These are phyloP conservation scores for Atalantia buxifolia DNA, from an alignment of 345 rosid species.

Conservation along the genomic window DNA sequence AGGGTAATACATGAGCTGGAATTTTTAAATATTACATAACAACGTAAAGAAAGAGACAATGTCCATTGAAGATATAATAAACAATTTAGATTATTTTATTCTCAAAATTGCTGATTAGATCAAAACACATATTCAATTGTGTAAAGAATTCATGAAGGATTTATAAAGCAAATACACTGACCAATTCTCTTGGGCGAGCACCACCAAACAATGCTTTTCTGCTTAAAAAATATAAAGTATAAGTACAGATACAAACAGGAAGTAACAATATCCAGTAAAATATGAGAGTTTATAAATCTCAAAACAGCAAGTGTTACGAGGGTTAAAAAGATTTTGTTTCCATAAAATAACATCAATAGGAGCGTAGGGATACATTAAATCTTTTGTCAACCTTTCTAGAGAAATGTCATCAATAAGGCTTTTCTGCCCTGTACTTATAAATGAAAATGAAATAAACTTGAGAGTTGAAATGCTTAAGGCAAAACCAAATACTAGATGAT, in stretches of 20 bases:
- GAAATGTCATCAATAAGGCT: too few species aligned
- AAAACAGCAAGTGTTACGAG: not conserved
- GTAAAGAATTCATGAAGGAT: not conserved
- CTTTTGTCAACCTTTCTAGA: too few species aligned
- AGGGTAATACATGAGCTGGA: not conserved
- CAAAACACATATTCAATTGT: not conserved
- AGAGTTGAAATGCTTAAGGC: not conserved
- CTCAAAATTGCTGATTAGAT: not conserved
- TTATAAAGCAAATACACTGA: conserved; percentile 28
- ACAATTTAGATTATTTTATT: not conserved
- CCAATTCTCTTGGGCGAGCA: conserved; percentile 85
- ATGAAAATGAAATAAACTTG: not conserved
- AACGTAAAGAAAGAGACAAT: not conserved
- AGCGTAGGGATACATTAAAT: too few species aligned
- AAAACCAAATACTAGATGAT: not conserved
- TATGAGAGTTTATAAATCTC: not conserved
- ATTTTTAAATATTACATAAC: not conserved
- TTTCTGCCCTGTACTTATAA: not conserved
- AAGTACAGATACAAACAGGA: not conserved
- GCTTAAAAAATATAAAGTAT: conserved; percentile 29
- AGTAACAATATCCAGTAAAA: not conserved
- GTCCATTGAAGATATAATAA: not conserved
- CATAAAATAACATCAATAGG: too few species aligned
- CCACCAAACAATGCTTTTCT: conserved; percentile 77
- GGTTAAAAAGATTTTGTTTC: too few species aligned